These are phyloP conservation scores for Haematococcus lacustris DNA, from an alignment of 139 green algal species.

Conservation along the genomic window DNA sequence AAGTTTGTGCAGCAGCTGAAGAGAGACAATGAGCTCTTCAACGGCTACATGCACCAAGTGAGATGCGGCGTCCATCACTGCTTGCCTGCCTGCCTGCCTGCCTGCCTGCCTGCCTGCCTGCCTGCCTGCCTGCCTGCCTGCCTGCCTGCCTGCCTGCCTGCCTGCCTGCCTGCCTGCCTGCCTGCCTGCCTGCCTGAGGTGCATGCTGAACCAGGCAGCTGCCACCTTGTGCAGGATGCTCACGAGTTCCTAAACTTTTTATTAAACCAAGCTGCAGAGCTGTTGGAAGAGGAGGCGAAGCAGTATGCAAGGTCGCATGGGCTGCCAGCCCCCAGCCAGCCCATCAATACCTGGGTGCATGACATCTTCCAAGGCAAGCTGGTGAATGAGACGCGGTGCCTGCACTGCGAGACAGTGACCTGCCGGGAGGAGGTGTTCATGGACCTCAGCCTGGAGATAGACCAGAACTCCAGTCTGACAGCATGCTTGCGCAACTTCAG, in stretches of 20 bases:
- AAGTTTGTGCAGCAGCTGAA: slow-evolving; percentile 87
- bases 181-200: background rate
- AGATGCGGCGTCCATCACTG: background rate
- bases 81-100: background rate
- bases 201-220: background rate
- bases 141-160: too few species aligned
- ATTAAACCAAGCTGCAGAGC: slow-evolving; percentile 86
- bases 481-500: slow-evolving; percentile 86
- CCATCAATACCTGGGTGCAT: slow-evolving; percentile 81
- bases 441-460: slow-evolving; percentile 92
- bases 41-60: slow-evolving; percentile 89
- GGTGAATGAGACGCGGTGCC: slow-evolving; percentile 90
- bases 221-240: slow-evolving; percentile 70
- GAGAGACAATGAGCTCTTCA: slow-evolving; percentile 92
- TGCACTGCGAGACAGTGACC: slow-evolving; percentile 48
- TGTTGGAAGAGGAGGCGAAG: slow-evolving; percentile 73
- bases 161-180: too few species aligned
- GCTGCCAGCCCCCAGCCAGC: background rate
- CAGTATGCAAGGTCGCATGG: background rate
- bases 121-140: too few species aligned
- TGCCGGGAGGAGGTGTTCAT: slow-evolving; percentile 67
- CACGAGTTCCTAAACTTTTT: slow-evolving; percentile 98
- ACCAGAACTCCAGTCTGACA: slow-evolving; percentile 83
- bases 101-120: background rate
- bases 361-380: slow-evolving; percentile 89